Evolutionary conservation across 352 stramenopile genomes (phyloP).

Genomic region (Phytophthora constricta): DNA sequence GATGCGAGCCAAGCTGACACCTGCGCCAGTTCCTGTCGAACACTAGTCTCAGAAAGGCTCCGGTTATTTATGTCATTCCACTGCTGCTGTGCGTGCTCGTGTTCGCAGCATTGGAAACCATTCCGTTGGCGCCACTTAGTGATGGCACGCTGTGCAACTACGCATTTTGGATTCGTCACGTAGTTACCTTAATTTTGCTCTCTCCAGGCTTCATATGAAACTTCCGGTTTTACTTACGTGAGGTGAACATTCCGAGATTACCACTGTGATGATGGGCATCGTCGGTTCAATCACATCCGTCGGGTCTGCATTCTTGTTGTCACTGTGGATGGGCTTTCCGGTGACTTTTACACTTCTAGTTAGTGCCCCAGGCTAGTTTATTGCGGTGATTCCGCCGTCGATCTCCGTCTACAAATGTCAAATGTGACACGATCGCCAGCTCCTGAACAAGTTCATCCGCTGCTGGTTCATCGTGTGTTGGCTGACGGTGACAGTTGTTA

Average conservation of each 20-base stretch:
- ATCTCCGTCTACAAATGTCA: neutral
- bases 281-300: neutral
- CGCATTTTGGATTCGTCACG: slow-evolving; percentile 6
- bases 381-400: neutral
- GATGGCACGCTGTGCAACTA: neutral
- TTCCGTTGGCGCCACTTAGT: neutral
- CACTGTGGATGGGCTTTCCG: slow-evolving; percentile 2
- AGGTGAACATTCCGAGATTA: slow-evolving; percentile 4
- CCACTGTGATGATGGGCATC: neutral
- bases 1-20: no score
- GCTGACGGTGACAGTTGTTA: neutral
- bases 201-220: neutral
- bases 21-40: neutral
- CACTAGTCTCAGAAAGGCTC: neutral
- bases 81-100: neutral
- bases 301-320: slow-evolving; percentile 1
- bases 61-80: neutral
- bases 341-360: slow-evolving; percentile 11
- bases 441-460: neutral
- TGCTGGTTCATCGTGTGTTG: slow-evolving; percentile 2
- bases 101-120: slow-evolving; percentile 1
- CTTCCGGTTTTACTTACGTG: neutral
- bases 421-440: neutral
- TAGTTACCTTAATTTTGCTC: neutral
- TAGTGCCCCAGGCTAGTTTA: neutral